Evolutionary conservation across 73 alveolate genomes (phyloP).

Genomic region (Paramecium caudatum): DNA sequence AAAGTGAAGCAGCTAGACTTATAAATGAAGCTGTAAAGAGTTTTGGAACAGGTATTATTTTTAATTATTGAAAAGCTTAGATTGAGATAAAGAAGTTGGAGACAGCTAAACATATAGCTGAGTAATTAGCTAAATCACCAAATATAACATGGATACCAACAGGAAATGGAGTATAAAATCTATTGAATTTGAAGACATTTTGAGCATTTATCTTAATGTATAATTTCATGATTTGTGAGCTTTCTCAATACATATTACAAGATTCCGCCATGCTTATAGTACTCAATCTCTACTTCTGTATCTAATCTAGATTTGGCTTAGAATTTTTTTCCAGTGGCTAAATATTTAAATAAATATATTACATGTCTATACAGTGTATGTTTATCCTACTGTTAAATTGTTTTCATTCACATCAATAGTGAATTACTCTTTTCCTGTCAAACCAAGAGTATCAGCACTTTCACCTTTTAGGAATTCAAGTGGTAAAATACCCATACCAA

Average conservation of each 20-base stretch:
- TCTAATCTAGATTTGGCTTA: constrained; percentile 83
- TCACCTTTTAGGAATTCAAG: constrained; percentile 82
- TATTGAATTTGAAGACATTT: constrained; percentile 68
- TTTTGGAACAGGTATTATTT: constrained; percentile 67
- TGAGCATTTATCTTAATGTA: constrained; percentile 47
- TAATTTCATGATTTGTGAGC: constrained; percentile 50
- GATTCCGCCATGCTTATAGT: constrained; percentile 93
- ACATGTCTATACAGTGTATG: constrained; percentile 78
- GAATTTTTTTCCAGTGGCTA: constrained; percentile 84
- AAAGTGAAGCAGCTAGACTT: constrained; percentile 88
- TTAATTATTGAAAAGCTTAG: constrained; percentile 4
- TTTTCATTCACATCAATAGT: constrained; percentile 79
- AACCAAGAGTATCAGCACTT: constrained; percentile 87
- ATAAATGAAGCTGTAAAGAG: constrained; percentile 72
- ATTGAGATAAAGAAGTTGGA: constrained; percentile 81
- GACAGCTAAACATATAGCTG: constrained; percentile 81
- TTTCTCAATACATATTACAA: constrained; percentile 93
- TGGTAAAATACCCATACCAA: constrained; percentile 94
- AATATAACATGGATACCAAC: constrained; percentile 76
- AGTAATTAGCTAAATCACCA: constrained; percentile 73
- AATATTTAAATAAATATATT: background rate
- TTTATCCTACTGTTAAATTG: constrained; percentile 81
- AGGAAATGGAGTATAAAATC: constrained; percentile 73
- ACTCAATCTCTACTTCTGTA: constrained; percentile 89
- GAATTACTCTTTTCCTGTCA: constrained; percentile 90